A percentile compares a stretch with the other conserved stretches of the same genome.
Evolutionary conservation across 2,329 filamentous ascomycete genomes (phyloP).

Genomic region (Macroventuria anomochaeta): DNA sequence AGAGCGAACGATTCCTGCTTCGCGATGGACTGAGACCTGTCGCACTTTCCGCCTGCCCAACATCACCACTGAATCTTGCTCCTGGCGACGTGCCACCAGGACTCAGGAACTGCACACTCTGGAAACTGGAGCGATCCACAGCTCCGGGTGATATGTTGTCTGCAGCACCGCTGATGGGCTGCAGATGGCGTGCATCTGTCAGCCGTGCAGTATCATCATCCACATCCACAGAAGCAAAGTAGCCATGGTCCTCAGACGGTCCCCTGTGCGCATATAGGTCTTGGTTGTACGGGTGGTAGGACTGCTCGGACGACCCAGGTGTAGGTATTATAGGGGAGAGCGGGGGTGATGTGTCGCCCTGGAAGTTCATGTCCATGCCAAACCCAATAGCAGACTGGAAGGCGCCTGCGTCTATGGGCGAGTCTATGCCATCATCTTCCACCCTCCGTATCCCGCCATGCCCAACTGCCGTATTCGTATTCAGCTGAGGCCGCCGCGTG

Average conservation of each 20-base stretch:
- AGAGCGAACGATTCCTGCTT: conserved; percentile 58
- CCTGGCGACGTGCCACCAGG: conserved; percentile 50
- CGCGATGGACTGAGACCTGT: conserved; percentile 36
- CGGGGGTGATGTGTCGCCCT: conserved; percentile 47
- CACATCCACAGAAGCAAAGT: conserved; percentile 55
- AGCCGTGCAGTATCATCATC: conserved; percentile 66
- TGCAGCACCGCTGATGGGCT: conserved; percentile 61
- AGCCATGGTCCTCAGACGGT: conserved; percentile 62
- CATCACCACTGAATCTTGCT: conserved; percentile 66
- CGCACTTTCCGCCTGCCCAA: conserved; percentile 64
- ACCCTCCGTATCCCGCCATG: conserved; percentile 32
- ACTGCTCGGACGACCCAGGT: conserved; percentile 53
- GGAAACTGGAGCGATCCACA: conserved; percentile 57
- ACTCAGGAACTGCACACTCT: conserved; percentile 61
- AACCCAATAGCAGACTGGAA: conserved; percentile 58
- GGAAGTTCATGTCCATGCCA: conserved; percentile 56
- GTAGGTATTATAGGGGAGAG: conserved; percentile 22
- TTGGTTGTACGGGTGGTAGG: conserved; percentile 51
- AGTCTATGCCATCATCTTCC: conserved; percentile 46
- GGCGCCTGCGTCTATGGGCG: conserved; percentile 54
- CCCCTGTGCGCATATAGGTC: conserved; percentile 45
- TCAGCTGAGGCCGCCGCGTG: conserved; percentile 48
- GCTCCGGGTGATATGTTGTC: conserved; percentile 43
- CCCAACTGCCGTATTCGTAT: conserved; percentile 43
- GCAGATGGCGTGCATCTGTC: conserved; percentile 62